phyloP scores from a whole-genome alignment of 495 filamentous ascomycete genomes.

The Penicillium ochrochloron region DNA sequence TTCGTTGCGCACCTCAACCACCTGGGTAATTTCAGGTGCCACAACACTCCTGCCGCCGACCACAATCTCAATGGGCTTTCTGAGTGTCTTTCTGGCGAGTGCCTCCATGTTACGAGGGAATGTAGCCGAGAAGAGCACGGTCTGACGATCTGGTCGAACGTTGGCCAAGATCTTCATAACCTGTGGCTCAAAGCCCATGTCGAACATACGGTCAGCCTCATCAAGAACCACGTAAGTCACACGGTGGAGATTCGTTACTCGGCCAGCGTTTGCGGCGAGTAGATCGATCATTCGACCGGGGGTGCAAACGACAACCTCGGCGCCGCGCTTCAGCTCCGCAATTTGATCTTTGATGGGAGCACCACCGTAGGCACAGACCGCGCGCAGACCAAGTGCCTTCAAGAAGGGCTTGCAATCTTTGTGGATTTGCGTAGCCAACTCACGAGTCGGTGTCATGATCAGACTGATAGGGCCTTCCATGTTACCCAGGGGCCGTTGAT shows the following conservation, averaged over 20 bases:
- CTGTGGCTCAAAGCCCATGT: conserved; percentile 99
- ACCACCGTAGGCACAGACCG: conserved; percentile 95
- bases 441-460: conserved; percentile 93
- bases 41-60: conserved; percentile 92
- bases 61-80: conserved; percentile 84
- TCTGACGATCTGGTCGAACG: conserved; percentile 89
- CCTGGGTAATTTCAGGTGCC: conserved; percentile 91
- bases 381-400: conserved; percentile 85
- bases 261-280: conserved; percentile 85
- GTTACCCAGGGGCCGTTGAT: conserved; percentile 80
- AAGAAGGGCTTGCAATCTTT: conserved; percentile 92
- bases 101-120: conserved; percentile 95
- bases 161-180: conserved; percentile 96
- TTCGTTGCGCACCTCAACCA: conserved; percentile 85
- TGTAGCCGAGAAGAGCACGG: conserved; percentile 93
- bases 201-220: conserved; percentile 99
- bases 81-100: conserved; percentile 84
- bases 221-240: conserved; percentile 95
- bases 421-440: conserved; percentile 93
- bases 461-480: conserved; percentile 87
- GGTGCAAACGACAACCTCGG: conserved; percentile 93
- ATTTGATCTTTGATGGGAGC: conserved; percentile 98
- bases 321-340: conserved; percentile 90
- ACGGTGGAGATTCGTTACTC: conserved; percentile 87
- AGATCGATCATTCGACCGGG: conserved; percentile 98